A percentile compares a stretch with the other conserved stretches of the same genome.
Conservation (phyloP, 371 early-diverging fungal genomes). For the Actinomortierella ambigua region DNA sequence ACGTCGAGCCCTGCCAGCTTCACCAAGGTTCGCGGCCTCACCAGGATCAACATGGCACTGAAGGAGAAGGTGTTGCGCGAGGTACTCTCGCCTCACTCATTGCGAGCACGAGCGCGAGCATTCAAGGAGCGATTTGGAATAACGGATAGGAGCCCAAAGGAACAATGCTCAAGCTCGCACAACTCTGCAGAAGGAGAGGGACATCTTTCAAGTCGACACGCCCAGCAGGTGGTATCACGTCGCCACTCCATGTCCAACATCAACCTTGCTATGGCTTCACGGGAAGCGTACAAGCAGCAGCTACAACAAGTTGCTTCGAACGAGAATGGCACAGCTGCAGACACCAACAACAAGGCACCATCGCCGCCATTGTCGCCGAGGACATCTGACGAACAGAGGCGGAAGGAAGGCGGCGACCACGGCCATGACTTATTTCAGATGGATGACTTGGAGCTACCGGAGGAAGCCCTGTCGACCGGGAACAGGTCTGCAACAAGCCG, state of each 20-base stretch:
- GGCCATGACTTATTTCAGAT: constrained; percentile 44
- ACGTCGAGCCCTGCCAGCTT: constrained; percentile 26
- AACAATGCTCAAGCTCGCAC: constrained; percentile 25
- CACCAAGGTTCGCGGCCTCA: constrained; percentile 38
- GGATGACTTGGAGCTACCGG: constrained; percentile 46
- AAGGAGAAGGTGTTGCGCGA: constrained; percentile 79
- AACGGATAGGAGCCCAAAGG: constrained; percentile 19
- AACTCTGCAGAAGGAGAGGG: constrained; percentile 31
- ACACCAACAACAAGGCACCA: too few relatives aligned
- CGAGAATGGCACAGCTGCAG: too few relatives aligned
- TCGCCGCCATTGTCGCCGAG: too few relatives aligned
- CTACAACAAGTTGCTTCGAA: neutral
- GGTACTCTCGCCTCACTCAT: constrained; percentile 74
- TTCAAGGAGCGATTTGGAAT: constrained; percentile 39
- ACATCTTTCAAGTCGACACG: constrained; percentile 2
- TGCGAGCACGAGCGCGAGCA: constrained; percentile 55
- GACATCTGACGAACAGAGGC: constrained; percentile 4
- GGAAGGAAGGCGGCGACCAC: constrained; percentile 1
- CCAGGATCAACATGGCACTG: constrained; percentile 52
- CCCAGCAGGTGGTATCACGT: constrained; percentile 27
- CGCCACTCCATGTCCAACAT: constrained; percentile 43
- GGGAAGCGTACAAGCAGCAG: constrained; percentile 30
- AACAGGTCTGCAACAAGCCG: too few relatives aligned
- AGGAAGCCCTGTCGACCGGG: too few relatives aligned
- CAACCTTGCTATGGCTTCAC: constrained; percentile 40